Evolutionary conservation across 768 basidiomycete genomes (phyloP).

Genomic region (Leccinum fibrillosum): DNA sequence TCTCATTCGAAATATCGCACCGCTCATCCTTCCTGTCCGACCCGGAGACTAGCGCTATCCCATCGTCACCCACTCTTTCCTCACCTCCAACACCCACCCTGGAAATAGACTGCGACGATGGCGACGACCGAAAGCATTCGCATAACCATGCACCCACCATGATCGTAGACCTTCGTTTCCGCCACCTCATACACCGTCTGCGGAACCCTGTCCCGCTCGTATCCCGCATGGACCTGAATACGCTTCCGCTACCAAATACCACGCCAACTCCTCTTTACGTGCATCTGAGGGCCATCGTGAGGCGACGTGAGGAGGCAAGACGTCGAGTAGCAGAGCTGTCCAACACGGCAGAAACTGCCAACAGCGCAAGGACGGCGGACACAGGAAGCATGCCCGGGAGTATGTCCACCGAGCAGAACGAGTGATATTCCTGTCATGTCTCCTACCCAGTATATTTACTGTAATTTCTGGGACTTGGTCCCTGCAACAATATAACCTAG

Average conservation of each 20-base stretch:
- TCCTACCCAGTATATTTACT: conserved; percentile 14
- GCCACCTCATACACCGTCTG: conserved; percentile 52
- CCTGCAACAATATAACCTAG: conserved; percentile 6
- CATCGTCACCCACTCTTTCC: conserved; percentile 23
- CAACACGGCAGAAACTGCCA: conserved; percentile 20
- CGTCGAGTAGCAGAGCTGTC: conserved; percentile 28
- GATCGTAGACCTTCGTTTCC: conserved; percentile 62
- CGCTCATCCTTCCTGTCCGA: conserved; percentile 38
- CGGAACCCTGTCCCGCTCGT: conserved; percentile 47
- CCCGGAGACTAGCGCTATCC: conserved; percentile 37
- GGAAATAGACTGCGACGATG: conserved; percentile 19
- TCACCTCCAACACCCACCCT: conserved; percentile 23
- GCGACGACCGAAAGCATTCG: conserved; percentile 18
- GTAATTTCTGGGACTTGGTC: conserved; percentile 11
- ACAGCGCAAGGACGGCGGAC: conserved; percentile 37
- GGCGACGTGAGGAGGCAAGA: conserved; percentile 44
- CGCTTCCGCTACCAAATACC: conserved; percentile 61
- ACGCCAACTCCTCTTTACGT: conserved; percentile 49
- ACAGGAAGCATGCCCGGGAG: conserved; percentile 34
- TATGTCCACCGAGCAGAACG: conserved; percentile 21
- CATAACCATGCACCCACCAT: conserved; percentile 37
- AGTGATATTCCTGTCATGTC: conserved; percentile 15
- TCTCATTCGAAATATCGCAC: conserved; percentile 61
- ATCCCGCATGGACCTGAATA: conserved; percentile 27
- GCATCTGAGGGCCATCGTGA: conserved; percentile 50